Base-by-base conservation (phyloP, 108 stramenopile species). In the Fistulifera pelliculosa region DNA sequence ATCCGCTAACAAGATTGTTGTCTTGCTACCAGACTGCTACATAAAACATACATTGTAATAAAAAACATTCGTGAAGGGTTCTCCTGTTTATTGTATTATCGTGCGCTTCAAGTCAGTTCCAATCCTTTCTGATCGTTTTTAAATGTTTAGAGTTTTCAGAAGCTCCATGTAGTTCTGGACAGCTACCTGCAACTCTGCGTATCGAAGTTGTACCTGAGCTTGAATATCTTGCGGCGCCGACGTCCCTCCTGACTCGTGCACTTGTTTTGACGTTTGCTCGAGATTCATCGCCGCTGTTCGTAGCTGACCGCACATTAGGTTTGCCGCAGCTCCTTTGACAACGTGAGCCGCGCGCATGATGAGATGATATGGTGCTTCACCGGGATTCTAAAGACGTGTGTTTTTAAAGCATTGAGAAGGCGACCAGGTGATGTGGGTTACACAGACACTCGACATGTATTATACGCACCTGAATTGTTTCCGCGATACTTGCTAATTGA, bases 241-340 rank as follows among this genome's bases (percentile, higher is more conserved):
- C 44, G 41, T 47, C 57, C 52, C 25, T 54, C 50, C 38, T 41
- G 56, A 67, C 16, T 56, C 47, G 41, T 73, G 71, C 11, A 76
- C 79, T 6, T 8, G 44, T 2, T 64, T 55, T 19, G 88, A 79
- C 13, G 68, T 52, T 38, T 73, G 68, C 64, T 94, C 93, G 62
- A 94, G 49, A 48, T 63, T 60, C 43, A 74, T 65, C 18, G 93
- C 66, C 35, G 79, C 63, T 27, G 70, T 42, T 61, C 85, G 59
- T 24, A 94, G 66, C 52, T 87, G 68, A 47, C 70, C 58, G 68
- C 94, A 95, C 91, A 93, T 93, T 8, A 95, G 74, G 58, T 95
- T 95, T 43, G 89, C 83, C 7, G 91, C 80, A 12, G 94, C 94
- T 21, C 94, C 94, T 63, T 95, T 95, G 54, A 95, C 86, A 15